These are phyloP conservation scores for Sparassis latifolia DNA, from an alignment of 1,284 basidiomycete species.

Conservation along the genomic window DNA sequence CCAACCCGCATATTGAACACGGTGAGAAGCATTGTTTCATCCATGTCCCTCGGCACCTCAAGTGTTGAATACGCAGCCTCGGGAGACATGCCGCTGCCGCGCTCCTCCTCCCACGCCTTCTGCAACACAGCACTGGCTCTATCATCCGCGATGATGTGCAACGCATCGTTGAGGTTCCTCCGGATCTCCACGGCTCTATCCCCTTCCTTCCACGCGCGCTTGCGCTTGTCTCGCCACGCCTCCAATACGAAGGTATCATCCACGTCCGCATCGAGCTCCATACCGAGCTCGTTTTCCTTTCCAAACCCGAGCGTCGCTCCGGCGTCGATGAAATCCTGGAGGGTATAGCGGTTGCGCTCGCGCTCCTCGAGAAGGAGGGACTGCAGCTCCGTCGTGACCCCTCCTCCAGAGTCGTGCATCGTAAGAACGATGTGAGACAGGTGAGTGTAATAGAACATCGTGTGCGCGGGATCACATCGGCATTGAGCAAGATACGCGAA, in stretches of 20 bases:
- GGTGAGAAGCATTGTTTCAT: conserved; percentile 72
- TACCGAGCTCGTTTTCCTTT: conserved; percentile 43
- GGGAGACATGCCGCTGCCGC: conserved; percentile 58
- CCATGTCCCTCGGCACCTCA: conserved; percentile 62
- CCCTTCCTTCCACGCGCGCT: conserved; percentile 51
- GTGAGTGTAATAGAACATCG: conserved; percentile 54
- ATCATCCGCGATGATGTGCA: conserved; percentile 58
- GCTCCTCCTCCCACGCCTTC: conserved; percentile 46
- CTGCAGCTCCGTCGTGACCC: conserved; percentile 40
- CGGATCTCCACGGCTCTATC: conserved; percentile 35
- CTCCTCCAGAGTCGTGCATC: conserved; percentile 39
- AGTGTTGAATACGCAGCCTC: conserved; percentile 70
- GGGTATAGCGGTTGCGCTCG: conserved; percentile 56
- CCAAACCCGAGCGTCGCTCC: conserved; percentile 59
- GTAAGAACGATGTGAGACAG: conserved; percentile 44
- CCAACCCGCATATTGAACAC: conserved; percentile 71
- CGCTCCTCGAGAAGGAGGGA: conserved; percentile 52
- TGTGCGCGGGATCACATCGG: conserved; percentile 65
- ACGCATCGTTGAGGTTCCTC: conserved; percentile 51
- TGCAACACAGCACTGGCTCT: conserved; percentile 44
- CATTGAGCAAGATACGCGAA: conserved; percentile 74
- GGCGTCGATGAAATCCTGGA: conserved; percentile 43
- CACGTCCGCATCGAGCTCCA: conserved; percentile 62
- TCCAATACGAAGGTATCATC: conserved; percentile 61
- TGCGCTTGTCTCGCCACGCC: conserved; percentile 61